A percentile compares a stretch with the other conserved stretches of the same genome.
These are phyloP conservation scores for Letharia columbiana DNA, from an alignment of 495 filamentous ascomycete species.

Conservation along the genomic window DNA sequence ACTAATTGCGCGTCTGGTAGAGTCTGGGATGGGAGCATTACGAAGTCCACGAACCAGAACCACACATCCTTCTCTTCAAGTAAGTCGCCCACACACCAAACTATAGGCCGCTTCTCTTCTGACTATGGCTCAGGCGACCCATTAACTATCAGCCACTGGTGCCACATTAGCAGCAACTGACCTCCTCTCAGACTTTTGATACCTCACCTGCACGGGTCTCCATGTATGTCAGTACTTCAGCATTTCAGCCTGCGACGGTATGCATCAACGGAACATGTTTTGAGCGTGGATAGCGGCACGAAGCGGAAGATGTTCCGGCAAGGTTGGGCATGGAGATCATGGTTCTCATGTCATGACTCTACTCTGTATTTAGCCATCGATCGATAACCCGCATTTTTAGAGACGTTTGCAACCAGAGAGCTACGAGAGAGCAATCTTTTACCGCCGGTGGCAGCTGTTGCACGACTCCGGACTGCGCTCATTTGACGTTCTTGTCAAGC, in stretches of 20 bases:
- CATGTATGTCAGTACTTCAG: conserved; percentile 10
- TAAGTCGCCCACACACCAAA: conserved; percentile 36
- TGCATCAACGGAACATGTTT: conserved; percentile 12
- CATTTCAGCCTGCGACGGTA: conserved; percentile 9
- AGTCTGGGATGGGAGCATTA: conserved; percentile 99
- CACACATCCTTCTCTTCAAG: conserved; percentile 98
- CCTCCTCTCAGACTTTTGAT: neutral
- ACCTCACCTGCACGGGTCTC: neutral
- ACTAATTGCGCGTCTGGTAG: conserved; percentile 39
- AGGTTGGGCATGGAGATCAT: conserved; percentile 11
- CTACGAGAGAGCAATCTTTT: neutral
- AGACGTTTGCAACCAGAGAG: neutral
- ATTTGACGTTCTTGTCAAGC: conserved; percentile 61
- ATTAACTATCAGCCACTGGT: conserved; percentile 75
- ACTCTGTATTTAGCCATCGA: conserved; percentile 21
- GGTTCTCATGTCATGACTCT: conserved; percentile 11
- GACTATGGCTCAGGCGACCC: conserved; percentile 51
- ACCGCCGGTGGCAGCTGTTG: neutral
- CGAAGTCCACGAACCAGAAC: conserved; percentile 96
- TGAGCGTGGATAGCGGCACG: conserved; percentile 16
- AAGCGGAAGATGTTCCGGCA: neutral
- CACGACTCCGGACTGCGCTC: neutral
- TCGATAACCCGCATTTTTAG: neutral
- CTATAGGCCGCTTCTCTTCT: neutral
- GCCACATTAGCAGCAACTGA: conserved; percentile 10